A percentile compares a stretch with the other conserved stretches of the same genome.
phyloP scores from a whole-genome alignment of 1,139 yeast species.

The Yamadazyma blattariae region DNA sequence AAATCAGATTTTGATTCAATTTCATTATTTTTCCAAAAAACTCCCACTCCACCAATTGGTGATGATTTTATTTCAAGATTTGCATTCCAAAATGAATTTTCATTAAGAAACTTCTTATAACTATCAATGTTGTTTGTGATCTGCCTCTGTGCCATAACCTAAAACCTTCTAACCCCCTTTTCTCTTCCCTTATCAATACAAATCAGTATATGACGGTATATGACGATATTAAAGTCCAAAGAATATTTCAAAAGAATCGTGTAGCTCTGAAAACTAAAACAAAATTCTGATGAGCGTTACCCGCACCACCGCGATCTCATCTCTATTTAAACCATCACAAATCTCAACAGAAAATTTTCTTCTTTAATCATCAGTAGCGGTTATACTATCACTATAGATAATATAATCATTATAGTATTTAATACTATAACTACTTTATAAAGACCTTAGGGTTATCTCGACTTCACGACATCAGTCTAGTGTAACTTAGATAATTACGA shows the following conservation, averaged over 20 bases:
- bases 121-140: slow-evolving; percentile 3
- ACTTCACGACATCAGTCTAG: slow-evolving; percentile 33
- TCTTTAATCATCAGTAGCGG: slow-evolving; percentile 62
- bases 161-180: no score
- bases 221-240: background rate
- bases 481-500: slow-evolving; percentile 28
- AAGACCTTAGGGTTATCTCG: slow-evolving; percentile 47
- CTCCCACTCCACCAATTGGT: slow-evolving; percentile 68
- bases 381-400: slow-evolving; percentile 53
- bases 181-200: no score
- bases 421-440: slow-evolving; percentile 31
- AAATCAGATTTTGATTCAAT: no score
- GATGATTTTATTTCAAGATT: slow-evolving; percentile 49
- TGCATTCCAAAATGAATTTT: slow-evolving; percentile 49
- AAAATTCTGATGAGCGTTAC: slow-evolving; percentile 15
- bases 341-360: slow-evolving; percentile 8
- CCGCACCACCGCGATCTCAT: slow-evolving; percentile 11
- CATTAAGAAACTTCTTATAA: slow-evolving; percentile 40
- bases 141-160: background rate
- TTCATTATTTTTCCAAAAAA: slow-evolving; percentile 45
- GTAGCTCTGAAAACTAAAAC: background rate
- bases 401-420: slow-evolving; percentile 42
- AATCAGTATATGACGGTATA: no score
- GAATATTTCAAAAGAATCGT: background rate
- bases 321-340: slow-evolving; percentile 2